Percentiles rank a stretch among this genome's conserved stretches.
Evolutionary conservation across 768 basidiomycete genomes (phyloP).

Genomic region (Amanita inopinata): DNA sequence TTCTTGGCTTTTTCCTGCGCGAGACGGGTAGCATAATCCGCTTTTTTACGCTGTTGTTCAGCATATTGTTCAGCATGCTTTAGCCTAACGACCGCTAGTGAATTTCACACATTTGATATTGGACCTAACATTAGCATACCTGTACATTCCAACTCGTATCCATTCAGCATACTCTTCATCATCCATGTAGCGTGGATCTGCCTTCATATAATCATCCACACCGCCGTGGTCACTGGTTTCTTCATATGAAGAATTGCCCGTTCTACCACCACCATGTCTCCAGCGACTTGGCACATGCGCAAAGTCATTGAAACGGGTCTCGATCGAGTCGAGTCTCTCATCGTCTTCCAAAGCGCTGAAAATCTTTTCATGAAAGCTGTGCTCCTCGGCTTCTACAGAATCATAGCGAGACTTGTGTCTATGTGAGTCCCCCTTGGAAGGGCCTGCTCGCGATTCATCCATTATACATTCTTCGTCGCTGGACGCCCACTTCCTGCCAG

Average conservation of each 20-base stretch:
- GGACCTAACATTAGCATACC: constrained; percentile 30
- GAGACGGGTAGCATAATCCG: constrained; percentile 39
- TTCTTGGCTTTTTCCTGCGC: constrained; percentile 45
- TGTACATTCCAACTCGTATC: constrained; percentile 81
- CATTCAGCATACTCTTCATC: constrained; percentile 87
- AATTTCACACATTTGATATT: constrained; percentile 2
- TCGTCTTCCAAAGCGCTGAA: constrained; percentile 67
- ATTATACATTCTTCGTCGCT: constrained; percentile 29
- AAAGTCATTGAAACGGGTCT: constrained; percentile 57
- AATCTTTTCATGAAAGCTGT: constrained; percentile 63
- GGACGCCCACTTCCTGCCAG: constrained; percentile 35
- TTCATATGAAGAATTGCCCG: constrained; percentile 14
- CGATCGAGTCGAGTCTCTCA: constrained; percentile 51
- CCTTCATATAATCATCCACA: constrained; percentile 31
- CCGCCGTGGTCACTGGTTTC: constrained; percentile 17
- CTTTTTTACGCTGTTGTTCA: constrained; percentile 48
- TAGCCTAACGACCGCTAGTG: constrained; percentile 31
- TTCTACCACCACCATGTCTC: constrained; percentile 26
- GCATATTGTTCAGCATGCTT: constrained; percentile 59
- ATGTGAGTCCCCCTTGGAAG: constrained; percentile 13
- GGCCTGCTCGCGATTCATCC: constrained; percentile 16
- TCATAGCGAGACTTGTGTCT: constrained; percentile 34
- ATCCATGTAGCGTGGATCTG: constrained; percentile 48
- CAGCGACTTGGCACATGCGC: constrained; percentile 69
- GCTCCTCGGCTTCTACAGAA: constrained; percentile 49